These are phyloP conservation scores for Spinacia oleracea DNA, from an alignment of 179 eudicot genomes.

Conservation along the genomic window DNA sequence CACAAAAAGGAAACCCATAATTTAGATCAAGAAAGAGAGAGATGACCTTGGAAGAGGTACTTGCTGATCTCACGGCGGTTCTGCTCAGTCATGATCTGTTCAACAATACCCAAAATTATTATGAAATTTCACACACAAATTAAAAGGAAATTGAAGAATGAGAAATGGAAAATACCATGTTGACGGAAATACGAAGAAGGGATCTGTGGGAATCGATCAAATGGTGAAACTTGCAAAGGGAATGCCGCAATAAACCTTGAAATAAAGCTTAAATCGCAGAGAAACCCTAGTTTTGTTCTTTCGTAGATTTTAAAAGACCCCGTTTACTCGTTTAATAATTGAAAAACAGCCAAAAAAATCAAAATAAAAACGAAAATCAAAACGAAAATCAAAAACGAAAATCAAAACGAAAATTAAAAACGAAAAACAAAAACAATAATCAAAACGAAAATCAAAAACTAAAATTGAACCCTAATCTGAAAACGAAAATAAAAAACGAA, in stretches of 20 bases:
- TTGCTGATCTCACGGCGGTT: conserved; percentile 84
- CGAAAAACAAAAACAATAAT: too few species aligned
- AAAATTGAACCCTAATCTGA: too few species aligned
- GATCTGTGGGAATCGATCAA: not conserved
- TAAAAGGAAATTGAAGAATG: not conserved
- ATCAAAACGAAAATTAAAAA: too few species aligned
- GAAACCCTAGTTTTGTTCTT: not conserved
- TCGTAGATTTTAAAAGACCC: not conserved
- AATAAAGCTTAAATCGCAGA: not conserved
- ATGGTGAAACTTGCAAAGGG: not conserved
- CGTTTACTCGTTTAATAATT: too few species aligned
- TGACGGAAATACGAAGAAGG: not conserved
- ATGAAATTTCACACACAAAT: not conserved
- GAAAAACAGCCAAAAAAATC: too few species aligned
- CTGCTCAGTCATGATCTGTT: conserved; percentile 89
- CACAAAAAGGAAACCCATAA: too few species aligned
- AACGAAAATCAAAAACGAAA: too few species aligned
- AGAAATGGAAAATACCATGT: not conserved
- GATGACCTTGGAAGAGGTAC: conserved; percentile 82
- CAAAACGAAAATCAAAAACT: too few species aligned
- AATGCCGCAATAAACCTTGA: not conserved
- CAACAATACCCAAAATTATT: not conserved
- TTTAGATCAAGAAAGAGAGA: not conserved
- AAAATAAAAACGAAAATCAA: too few species aligned
- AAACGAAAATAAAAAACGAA: too few species aligned